A percentile compares a stretch with the other conserved stretches of the same genome.
These are phyloP conservation scores for Brassica carinata DNA, from an alignment of 345 rosid genomes.

Conservation along the genomic window DNA sequence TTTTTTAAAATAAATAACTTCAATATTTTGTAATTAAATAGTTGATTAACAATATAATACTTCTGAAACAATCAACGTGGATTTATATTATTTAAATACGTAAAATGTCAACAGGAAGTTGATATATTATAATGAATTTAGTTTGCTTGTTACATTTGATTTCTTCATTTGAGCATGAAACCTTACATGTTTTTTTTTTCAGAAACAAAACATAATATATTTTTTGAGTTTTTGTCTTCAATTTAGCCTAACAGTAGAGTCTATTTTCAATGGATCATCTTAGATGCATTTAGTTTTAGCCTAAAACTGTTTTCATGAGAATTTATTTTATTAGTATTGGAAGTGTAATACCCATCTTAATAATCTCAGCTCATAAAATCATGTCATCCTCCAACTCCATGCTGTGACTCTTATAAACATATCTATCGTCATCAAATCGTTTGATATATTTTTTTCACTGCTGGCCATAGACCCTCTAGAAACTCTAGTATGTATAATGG, in stretches of 20 bases:
- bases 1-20: background rate
- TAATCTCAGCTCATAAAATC: background rate
- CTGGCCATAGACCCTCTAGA: background rate
- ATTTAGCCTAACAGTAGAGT: background rate
- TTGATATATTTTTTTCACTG: background rate
- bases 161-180: conserved; percentile 22
- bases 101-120: conserved; percentile 32
- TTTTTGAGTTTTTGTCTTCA: background rate
- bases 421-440: background rate
- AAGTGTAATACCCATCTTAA: background rate
- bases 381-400: background rate
- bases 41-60: background rate
- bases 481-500: conserved; percentile 30
- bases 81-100: conserved; percentile 3
- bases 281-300: background rate
- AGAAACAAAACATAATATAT: background rate
- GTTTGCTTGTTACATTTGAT: conserved; percentile 35
- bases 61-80: conserved; percentile 24
- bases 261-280: background rate
- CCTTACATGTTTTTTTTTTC: background rate
- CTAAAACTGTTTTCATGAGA: background rate
- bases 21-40: background rate
- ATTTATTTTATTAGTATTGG: background rate
- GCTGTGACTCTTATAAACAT: background rate
- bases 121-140: background rate